A percentile compares a stretch with the other conserved stretches of the same genome.
Evolutionary conservation across 345 rosid genomes (phyloP).

Genomic region (Salix suchowensis): DNA sequence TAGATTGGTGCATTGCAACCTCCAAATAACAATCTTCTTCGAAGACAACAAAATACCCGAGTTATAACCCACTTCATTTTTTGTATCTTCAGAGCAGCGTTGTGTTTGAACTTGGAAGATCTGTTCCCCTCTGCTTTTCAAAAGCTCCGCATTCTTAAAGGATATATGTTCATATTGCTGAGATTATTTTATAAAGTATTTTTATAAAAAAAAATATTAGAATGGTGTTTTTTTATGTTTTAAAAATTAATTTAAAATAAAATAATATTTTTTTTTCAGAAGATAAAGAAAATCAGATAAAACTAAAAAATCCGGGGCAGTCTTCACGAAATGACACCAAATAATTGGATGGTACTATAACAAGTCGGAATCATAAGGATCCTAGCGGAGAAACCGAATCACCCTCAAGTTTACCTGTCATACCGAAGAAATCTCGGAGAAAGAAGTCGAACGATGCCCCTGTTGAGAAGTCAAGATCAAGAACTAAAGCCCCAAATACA

Average conservation of each 20-base stretch:
- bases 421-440: constrained; percentile 31
- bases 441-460: constrained; percentile 40
- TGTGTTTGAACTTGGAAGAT: not conserved
- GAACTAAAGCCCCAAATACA: constrained; percentile 21
- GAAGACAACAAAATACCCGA: not conserved
- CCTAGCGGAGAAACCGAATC: constrained; percentile 21
- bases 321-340: constrained; percentile 27
- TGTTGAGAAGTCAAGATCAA: constrained; percentile 8
- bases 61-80: not conserved
- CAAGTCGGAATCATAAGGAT: not conserved
- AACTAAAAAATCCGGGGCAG: constrained; percentile 41
- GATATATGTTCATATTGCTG: too few relatives aligned
- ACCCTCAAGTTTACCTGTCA: constrained; percentile 21
- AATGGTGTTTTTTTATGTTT: too few relatives aligned
- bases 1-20: not conserved
- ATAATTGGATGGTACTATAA: constrained; percentile 1
- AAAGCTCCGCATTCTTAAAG: too few relatives aligned
- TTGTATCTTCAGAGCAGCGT: not conserved
- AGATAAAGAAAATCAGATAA: constrained; percentile 41
- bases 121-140: not conserved
- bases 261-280: not conserved
- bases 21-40: not conserved
- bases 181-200: too few relatives aligned
- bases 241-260: too few relatives aligned
- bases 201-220: too few relatives aligned